Evolutionary conservation across 805 yeast genomes (phyloP), one percentile per base, ranked within the genome.

Genomic region (Candida chauliodis): DNA sequence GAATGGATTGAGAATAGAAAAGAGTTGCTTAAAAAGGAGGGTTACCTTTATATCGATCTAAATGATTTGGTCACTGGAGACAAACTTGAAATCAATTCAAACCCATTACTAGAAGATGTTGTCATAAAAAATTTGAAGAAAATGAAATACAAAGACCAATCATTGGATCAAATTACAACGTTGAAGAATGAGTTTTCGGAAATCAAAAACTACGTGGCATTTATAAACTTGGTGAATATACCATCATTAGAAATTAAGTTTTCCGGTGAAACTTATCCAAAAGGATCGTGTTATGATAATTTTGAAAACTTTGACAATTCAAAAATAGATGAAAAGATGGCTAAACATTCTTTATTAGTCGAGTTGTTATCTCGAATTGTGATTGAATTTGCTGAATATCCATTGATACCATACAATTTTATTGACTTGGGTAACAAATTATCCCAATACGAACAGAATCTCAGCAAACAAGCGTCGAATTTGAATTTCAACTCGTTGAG

Each of bases 31-130:
- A 63, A 69, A 37, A 70, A 75, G 33, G 81, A 82, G 46, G 82
- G 84, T 0, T 79, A 76, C 50, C 70, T 86, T 0, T 83, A 84
- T 47, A 71, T 90, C 41, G 95, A 90, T 51, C 65, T 90, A 23
- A 76, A 81, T 42, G 88, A 81, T 56, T 74, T 78, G 1, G 72
- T 82, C 14, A 62, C 79, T 56, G 83, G 61, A 2, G 71, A 74
- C 31, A 55, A 66, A 0, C 54, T 90, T 24, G 68, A 72, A 30
- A 66, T 84, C 4, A 71, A 72, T 30, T 68, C 86, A 0, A 80
- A 84, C 57, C 95, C 96, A 1, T 50, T 82, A 13, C 57, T 88
- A 33, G 75, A 72, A 32, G 59, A 62, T 3, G 57, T 76, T 11
- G 64, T 83, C 30, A 57, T 59, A 26, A 63, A 66, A 28, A 68